Base-by-base conservation (phyloP, 805 yeast species). In the Cyberlindnera lachancei region DNA sequence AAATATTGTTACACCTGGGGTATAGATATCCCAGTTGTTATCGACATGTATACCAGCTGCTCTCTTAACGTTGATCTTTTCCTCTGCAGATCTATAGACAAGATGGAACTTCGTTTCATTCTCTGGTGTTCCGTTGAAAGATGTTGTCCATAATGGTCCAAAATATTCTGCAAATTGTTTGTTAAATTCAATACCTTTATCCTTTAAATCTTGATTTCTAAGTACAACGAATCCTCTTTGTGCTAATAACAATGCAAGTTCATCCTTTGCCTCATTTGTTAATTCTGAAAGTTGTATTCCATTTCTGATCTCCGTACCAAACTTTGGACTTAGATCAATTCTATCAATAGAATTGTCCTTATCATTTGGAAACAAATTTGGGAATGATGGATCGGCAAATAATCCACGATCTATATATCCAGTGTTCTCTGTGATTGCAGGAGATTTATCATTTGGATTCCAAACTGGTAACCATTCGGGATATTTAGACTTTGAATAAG, bases 21-120 rank as follows among this genome's bases (percentile, higher is more conserved):
- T 88, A 81, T 7, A 86, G 79, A 52, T 76, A 83, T 37, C 66
- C 64, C 53, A 80, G 87, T 52, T 77, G 80, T 20, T 84, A 69
- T 25, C 78, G 79, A 52, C 81, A 88, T 4, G 83, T 69, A 56
- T 81, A 88, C 81, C 83, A 81, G 12, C 23, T 8, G 6, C 51
- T 51, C 15, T 48, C 36, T 3, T 53, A 39, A 6, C 48, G 17
- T 34, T 10, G 40, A 32, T 9, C 36, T 38, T 21, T 53, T 48
- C 4, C 36, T 43, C 31, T 53, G 54, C 12, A 46, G 53, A 22
- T 44, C 52, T 32, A 41, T 34, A 38, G 52, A 55, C 38, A 26
- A 78, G 58, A 42, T 77, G 85, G 41, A 79, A 64, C 39, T 76
- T 75, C 4, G 82, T 78, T 38, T 59, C 59, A 8, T 61, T 64